Conservation (phyloP, 805 yeast genomes). For the Candida ponderosae region DNA sequence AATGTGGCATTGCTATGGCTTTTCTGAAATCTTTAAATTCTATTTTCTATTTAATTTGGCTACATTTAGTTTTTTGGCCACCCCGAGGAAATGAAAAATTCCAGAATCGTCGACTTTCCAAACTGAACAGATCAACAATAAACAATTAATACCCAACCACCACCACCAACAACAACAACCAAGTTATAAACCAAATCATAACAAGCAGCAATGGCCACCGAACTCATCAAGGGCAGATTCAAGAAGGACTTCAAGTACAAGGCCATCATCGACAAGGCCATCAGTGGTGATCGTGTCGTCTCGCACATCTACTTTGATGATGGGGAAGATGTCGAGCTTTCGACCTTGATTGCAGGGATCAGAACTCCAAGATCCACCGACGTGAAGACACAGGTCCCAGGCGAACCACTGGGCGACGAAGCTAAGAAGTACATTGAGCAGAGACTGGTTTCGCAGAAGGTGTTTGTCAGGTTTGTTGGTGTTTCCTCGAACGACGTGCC, state of each 20-base stretch:
- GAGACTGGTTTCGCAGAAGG: slow-evolving; percentile 54
- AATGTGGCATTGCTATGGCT: too few relatives aligned
- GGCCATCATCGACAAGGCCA: slow-evolving; percentile 66
- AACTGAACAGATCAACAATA: too few relatives aligned
- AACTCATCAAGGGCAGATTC: slow-evolving; percentile 18
- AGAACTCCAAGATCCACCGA: slow-evolving; percentile 62
- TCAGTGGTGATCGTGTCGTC: slow-evolving; percentile 72
- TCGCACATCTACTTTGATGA: slow-evolving; percentile 44
- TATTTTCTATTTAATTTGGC: too few relatives aligned
- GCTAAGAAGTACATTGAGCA: slow-evolving; percentile 59
- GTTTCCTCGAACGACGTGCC: slow-evolving; percentile 54
- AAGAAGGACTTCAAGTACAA: slow-evolving; percentile 19
- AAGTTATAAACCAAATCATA: not conserved
- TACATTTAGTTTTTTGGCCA: too few relatives aligned
- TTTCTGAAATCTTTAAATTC: too few relatives aligned
- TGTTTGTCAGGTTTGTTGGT: slow-evolving; percentile 51
- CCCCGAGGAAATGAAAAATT: too few relatives aligned
- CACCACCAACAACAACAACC: too few relatives aligned
- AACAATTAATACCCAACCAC: too few relatives aligned
- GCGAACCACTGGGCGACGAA: slow-evolving; percentile 57
- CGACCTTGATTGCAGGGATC: slow-evolving; percentile 66
- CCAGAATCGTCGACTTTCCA: too few relatives aligned
- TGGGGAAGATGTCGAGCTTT: slow-evolving; percentile 47
- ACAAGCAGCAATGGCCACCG: not conserved
- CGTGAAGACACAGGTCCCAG: slow-evolving; percentile 25